Percentiles rank a stretch among this genome's conserved stretches.
phyloP scores from a whole-genome alignment of 257 asterid species.

The Thymus quinquecostatus region DNA sequence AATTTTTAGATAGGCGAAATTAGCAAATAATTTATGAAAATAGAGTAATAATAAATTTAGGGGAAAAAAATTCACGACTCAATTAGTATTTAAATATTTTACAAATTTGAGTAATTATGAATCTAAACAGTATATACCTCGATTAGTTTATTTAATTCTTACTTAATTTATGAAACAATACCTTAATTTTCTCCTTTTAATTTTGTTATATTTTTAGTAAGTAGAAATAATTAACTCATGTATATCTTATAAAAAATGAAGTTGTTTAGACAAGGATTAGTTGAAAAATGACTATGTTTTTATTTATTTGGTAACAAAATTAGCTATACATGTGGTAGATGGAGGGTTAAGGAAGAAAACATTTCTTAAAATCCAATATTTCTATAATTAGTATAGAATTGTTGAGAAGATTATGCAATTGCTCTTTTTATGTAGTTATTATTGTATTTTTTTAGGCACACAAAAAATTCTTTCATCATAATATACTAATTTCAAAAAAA shows the following conservation, averaged over 20 bases:
- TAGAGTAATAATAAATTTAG: background rate
- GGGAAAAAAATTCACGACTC: too few relatives aligned
- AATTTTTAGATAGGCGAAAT: background rate
- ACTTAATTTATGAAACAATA: background rate
- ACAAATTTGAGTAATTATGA: background rate
- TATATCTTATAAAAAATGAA: background rate
- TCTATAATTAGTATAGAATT: constrained; percentile 1
- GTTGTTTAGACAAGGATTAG: constrained; percentile 18
- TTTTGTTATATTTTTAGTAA: background rate
- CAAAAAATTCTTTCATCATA: background rate
- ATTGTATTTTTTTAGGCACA: background rate
- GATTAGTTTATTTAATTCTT: background rate
- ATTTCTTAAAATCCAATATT: constrained; percentile 8
- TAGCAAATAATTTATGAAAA: background rate
- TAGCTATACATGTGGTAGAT: constrained; percentile 18
- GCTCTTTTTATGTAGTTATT: background rate
- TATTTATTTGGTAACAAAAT: constrained; percentile 5
- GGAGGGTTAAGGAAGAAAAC: constrained; percentile 20
- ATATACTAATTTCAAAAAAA: background rate
- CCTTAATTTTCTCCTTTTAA: background rate
- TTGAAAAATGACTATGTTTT: background rate
- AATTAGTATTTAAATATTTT: too few relatives aligned
- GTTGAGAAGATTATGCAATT: background rate
- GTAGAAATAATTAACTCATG: background rate
- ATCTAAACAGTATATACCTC: background rate